Percentiles rank a stretch among this genome's conserved stretches.
These are phyloP conservation scores for Mortierella sp. DNA, from an alignment of 371 early-diverging fungal species.

Conservation along the genomic window DNA sequence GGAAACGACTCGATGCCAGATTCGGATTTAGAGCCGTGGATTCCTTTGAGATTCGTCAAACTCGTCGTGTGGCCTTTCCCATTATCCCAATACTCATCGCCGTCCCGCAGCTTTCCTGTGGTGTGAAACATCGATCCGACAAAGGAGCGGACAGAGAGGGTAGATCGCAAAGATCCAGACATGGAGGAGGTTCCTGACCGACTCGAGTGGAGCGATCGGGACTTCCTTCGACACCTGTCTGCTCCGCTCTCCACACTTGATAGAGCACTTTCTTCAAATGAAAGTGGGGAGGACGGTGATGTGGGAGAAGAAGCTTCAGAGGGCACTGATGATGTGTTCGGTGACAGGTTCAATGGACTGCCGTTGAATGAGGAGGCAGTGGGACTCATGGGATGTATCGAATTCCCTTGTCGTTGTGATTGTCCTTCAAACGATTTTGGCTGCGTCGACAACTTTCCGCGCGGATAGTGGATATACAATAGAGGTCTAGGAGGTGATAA, in stretches of 20 bases:
- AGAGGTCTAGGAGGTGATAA: conserved; percentile 32
- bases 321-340: neutral
- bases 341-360: neutral
- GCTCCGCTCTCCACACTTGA: neutral
- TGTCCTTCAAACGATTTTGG: neutral
- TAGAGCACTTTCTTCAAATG: neutral
- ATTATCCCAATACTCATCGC: too few species aligned
- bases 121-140: conserved; percentile 22
- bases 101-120: neutral
- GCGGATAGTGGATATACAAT: conserved; percentile 36
- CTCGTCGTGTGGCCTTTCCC: neutral
- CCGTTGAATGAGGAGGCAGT: neutral
- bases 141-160: conserved; percentile 18
- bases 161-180: conserved; percentile 14
- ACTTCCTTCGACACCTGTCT: neutral
- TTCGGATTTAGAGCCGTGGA: conserved; percentile 12
- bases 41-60: neutral
- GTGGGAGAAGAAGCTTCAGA: neutral
- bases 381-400: neutral
- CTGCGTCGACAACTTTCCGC: conserved; percentile 13
- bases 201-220: neutral
- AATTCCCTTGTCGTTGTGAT: neutral
- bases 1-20: conserved; percentile 5
- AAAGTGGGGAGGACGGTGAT: neutral
- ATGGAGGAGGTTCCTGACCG: neutral